Conservation (phyloP, 176 grass and related monocot species). For the Musa schizocarpa region DNA sequence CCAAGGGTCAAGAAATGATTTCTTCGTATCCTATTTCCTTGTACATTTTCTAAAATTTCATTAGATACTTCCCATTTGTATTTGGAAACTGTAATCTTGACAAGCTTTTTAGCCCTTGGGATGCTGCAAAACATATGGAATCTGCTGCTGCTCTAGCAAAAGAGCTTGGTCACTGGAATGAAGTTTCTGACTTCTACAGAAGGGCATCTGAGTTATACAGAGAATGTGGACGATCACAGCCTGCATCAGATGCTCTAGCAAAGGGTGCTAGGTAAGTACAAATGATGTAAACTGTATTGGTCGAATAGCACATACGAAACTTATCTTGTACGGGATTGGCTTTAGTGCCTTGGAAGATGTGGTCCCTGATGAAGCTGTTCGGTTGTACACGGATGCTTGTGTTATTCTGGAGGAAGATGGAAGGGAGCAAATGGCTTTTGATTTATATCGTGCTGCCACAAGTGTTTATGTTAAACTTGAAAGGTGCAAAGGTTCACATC, state of each 20-base stretch:
- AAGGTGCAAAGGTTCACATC: slow-evolving; percentile 35
- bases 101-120: slow-evolving; percentile 70
- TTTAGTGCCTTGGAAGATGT: slow-evolving; percentile 80
- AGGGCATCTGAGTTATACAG: slow-evolving; percentile 88
- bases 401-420: slow-evolving; percentile 83
- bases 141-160: slow-evolving; percentile 90
- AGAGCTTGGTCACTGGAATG: slow-evolving; percentile 73
- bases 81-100: slow-evolving; percentile 27
- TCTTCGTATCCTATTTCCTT: slow-evolving; percentile 61
- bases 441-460: slow-evolving; percentile 70
- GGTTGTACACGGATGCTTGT: slow-evolving; percentile 81
- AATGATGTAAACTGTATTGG: background rate
- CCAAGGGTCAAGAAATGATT: slow-evolving; percentile 98
- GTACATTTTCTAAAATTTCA: slow-evolving; percentile 15
- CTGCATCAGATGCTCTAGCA: slow-evolving; percentile 90
- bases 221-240: slow-evolving; percentile 86
- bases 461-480: slow-evolving; percentile 69
- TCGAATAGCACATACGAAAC: slow-evolving; percentile 16
- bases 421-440: slow-evolving; percentile 97
- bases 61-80: slow-evolving; percentile 13
- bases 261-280: slow-evolving; percentile 82
- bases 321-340: slow-evolving; percentile 12
- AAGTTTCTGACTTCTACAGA: slow-evolving; percentile 73
- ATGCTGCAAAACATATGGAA: slow-evolving; percentile 99
- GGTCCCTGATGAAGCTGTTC: slow-evolving; percentile 67